A percentile compares a stretch with the other conserved stretches of the same genome.
Evolutionary conservation across 2,329 filamentous ascomycete genomes (phyloP).

Genomic region (Amesomyces nigricolor): DNA sequence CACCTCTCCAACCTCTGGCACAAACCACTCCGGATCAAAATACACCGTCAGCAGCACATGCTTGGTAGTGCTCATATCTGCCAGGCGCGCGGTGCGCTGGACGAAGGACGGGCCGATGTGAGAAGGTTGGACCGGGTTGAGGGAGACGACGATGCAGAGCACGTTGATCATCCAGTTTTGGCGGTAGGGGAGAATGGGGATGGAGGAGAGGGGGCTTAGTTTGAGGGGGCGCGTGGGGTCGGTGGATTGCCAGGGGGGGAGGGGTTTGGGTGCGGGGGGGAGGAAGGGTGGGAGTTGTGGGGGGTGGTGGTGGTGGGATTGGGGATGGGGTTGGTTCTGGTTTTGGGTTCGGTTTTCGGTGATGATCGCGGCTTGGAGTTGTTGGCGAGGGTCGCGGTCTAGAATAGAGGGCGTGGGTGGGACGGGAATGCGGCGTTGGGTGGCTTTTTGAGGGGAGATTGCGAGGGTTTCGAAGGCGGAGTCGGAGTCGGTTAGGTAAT

Average conservation of each 20-base stretch:
- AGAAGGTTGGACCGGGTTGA: slow-evolving; percentile 45
- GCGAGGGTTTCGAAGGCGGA: slow-evolving; percentile 23
- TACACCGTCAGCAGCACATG: slow-evolving; percentile 51
- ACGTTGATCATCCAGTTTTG: slow-evolving; percentile 55
- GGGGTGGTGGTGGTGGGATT: not conserved
- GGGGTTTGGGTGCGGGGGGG: slow-evolving; percentile 26
- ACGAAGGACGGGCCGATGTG: slow-evolving; percentile 43
- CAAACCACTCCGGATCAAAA: slow-evolving; percentile 46
- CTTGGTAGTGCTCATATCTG: slow-evolving; percentile 47
- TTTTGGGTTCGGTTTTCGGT: not conserved
- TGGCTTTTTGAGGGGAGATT: slow-evolving; percentile 11
- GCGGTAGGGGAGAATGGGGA: slow-evolving; percentile 49
- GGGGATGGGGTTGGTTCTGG: not conserved
- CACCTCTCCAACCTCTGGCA: slow-evolving; percentile 42
- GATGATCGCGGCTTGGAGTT: slow-evolving; percentile 9
- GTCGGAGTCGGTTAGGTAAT: slow-evolving; percentile 24
- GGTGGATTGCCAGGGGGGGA: slow-evolving; percentile 35
- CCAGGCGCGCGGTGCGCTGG: slow-evolving; percentile 48
- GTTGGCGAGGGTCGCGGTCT: not conserved
- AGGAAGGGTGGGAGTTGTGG: not conserved
- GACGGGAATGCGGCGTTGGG: slow-evolving; percentile 11
- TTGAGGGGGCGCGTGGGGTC: slow-evolving; percentile 42
- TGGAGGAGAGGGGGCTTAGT: slow-evolving; percentile 45
- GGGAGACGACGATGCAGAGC: slow-evolving; percentile 44
- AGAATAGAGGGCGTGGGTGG: slow-evolving; percentile 9